Percentiles rank a stretch among this genome's conserved stretches.
These are phyloP conservation scores for Termitomyces sp. DNA, from an alignment of 768 basidiomycete genomes.

Conservation along the genomic window DNA sequence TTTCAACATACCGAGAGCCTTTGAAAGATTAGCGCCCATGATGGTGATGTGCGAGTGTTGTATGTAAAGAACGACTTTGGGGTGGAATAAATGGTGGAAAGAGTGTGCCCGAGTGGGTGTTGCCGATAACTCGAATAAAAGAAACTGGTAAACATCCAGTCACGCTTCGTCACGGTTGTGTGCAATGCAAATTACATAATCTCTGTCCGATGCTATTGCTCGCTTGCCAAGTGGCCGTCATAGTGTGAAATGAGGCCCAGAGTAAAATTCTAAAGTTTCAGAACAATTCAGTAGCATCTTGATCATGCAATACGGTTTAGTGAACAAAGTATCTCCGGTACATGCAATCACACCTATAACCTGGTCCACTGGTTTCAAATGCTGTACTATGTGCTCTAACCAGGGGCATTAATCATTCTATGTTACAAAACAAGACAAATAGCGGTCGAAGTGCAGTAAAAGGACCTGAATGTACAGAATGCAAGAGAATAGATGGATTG, in stretches of 20 bases:
- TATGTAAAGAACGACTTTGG: constrained; percentile 64
- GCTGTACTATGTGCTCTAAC: no score
- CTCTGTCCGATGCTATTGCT: not conserved
- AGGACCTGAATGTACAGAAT: not conserved
- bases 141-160: constrained; percentile 8
- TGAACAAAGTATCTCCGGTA: not conserved
- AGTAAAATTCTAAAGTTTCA: no score
- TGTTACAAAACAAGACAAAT: not conserved
- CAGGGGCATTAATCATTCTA: not conserved
- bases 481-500: not conserved
- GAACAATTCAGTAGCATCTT: not conserved
- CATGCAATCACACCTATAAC: not conserved
- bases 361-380: not conserved
- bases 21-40: constrained; percentile 88
- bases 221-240: no score
- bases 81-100: constrained; percentile 20
- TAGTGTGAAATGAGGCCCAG: no score
- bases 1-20: constrained; percentile 59
- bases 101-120: constrained; percentile 15
- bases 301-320: not conserved
- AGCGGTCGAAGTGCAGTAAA: not conserved
- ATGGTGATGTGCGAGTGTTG: constrained; percentile 24
- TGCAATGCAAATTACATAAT: not conserved
- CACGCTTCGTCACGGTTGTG: constrained; percentile 11
- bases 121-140: constrained; percentile 9